Evolutionary conservation across 2,329 filamentous ascomycete genomes (phyloP), one percentile per base, ranked within the genome.

Genomic region (Xylariaceae sp.): DNA sequence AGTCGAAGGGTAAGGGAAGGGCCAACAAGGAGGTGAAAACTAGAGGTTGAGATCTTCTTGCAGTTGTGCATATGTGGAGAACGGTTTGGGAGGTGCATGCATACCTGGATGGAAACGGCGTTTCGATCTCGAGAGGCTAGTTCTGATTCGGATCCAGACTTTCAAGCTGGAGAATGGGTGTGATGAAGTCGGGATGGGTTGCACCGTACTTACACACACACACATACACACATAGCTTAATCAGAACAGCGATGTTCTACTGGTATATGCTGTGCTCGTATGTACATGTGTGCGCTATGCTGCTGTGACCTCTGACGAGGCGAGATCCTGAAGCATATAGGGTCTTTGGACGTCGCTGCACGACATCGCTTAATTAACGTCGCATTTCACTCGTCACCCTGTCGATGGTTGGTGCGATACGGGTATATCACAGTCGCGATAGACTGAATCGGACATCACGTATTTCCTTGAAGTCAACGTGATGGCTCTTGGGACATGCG

Each of bases 11-110:
- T 7, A 63, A 55, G 57, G 55, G 30, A 54, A 55, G 48, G 51
- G 54, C n/a, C 30, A 45, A 3, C 53, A 62, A 60, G 64, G 60
- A 9, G 51, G 23, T 11, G 61, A 59, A 52, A 51, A 34, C 47
- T 64, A 62, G 62, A 63, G 10, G 49, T 56, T 64, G 5, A 64
- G 55, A 65, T 51, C 18, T 45, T 30, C 23, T 30, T 30, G 23
- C 23, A 30, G 23, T 30, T 30, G 23, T 18, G 45, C 51, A 56
- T 42, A 34, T 39, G 30, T 42, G 42, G 47, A 34, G 45, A 45
- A 45, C 56, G 50, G 62, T 52, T 58, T 56, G 49, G 52, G 62
- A 62, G 56, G 45, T 30, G 39, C 45, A 58, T 42, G 15, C 13
- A 51, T 51, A 49, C 17, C 17, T 30, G 49, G 23, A 13, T 51